These are phyloP conservation scores for Paspalum notatum DNA, from an alignment of 176 grass and related monocot species.

Conservation along the genomic window DNA sequence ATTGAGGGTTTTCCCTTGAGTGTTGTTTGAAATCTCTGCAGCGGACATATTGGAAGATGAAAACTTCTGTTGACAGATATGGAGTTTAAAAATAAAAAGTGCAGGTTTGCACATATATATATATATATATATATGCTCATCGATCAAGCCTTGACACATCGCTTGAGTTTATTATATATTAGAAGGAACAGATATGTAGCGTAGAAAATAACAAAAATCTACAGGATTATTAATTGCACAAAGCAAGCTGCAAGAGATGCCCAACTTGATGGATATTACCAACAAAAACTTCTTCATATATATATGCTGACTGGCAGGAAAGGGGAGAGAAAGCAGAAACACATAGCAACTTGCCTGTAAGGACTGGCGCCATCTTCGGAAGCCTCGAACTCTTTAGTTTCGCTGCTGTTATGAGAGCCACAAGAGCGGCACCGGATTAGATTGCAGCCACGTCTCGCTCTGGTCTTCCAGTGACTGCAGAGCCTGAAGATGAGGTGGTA, in stretches of 20 bases:
- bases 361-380: constrained; percentile 42
- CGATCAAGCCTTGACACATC: background rate
- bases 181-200: no score
- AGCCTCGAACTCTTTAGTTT: constrained; percentile 48
- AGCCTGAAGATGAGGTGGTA: constrained; percentile 42
- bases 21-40: constrained; percentile 42
- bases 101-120: constrained; percentile 26
- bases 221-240: no score
- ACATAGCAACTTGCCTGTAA: constrained; percentile 49
- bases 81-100: background rate
- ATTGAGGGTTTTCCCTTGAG: constrained; percentile 42
- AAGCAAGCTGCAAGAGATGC: no score
- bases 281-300: background rate
- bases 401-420: constrained; percentile 50
- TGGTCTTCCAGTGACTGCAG: constrained; percentile 31
- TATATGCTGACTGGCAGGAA: no score
- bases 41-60: constrained; percentile 12
- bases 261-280: background rate
- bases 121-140: no score
- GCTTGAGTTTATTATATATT: background rate
- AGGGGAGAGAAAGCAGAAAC: background rate
- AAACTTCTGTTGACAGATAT: background rate
- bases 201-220: no score
- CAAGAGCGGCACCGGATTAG: constrained; percentile 43
- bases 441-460: constrained; percentile 11